These are phyloP conservation scores for Tetratostichococcus sp. DNA, from an alignment of 139 green algal genomes.

Conservation along the genomic window DNA sequence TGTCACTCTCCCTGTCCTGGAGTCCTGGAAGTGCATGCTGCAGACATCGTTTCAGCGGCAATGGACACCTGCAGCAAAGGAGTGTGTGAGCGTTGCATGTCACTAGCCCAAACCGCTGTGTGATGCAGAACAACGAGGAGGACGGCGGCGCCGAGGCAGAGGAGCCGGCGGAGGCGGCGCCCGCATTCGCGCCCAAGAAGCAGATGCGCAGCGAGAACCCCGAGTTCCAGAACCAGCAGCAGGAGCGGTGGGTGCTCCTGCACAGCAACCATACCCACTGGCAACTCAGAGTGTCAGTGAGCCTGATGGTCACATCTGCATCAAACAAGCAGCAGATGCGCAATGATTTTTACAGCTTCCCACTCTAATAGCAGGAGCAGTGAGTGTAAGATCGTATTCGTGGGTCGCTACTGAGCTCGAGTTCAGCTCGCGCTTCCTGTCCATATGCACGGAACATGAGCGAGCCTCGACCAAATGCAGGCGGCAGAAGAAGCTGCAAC, in stretches of 20 bases:
- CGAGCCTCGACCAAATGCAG: constrained; percentile 33
- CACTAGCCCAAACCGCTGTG: too few species aligned
- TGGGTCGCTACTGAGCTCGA: too few species aligned
- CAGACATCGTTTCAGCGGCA: too few species aligned
- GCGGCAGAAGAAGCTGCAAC: constrained; percentile 59
- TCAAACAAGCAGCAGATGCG: too few species aligned
- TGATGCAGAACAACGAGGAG: too few species aligned
- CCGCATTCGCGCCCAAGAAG: constrained; percentile 22
- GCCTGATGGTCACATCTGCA: too few species aligned
- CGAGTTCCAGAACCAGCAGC: constrained; percentile 66
- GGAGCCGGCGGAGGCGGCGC: constrained; percentile 23
- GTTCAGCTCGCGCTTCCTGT: too few species aligned
- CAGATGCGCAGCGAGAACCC: constrained; percentile 71
- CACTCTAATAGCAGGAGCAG: too few species aligned
- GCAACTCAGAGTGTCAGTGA: background rate
- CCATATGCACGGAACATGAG: background rate
- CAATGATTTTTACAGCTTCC: too few species aligned
- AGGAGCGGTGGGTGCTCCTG: constrained; percentile 43
- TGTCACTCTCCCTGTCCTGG: too few species aligned
- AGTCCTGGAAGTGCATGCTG: too few species aligned
- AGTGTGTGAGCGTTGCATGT: background rate
- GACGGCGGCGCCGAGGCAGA: constrained; percentile 36
- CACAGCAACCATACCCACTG: background rate
- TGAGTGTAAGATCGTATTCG: too few species aligned
- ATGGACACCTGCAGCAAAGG: background rate